Evolutionary conservation across 1,284 basidiomycete species (phyloP), one percentile per base, ranked within the genome.

Genomic region (Tremellales sp.): DNA sequence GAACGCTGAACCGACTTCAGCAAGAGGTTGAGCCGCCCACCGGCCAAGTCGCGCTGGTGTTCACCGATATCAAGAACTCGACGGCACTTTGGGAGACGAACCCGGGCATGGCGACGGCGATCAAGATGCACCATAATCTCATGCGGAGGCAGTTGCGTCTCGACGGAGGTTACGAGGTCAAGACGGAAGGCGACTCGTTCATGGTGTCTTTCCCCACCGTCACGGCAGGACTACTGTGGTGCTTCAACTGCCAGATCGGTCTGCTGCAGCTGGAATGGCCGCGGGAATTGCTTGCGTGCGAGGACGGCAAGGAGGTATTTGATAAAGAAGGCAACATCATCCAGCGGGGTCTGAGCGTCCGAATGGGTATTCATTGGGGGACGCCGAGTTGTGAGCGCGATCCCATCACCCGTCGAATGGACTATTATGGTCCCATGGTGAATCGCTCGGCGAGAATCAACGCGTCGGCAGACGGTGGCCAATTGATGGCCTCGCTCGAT

Each of bases 161-260:
- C 43, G 94, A 93, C 63, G 93, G 92, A 34, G 95, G 95, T 0
- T 99, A 97, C 72, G 93, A 98, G 74, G 94, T 97, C 63, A 99
- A 99, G 74, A 98, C 95, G 18, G 95, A 98, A 84, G 95, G 95
- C 29, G 95, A 98, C 65, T 85, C 94, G 0, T 98, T 98, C 77
- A 95, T 98, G 88, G 93, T 94, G 40, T 93, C 92, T 14, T 98
- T 99, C 79, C 87, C 87, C 8, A 87, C 83, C 4, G 83, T 92
- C 7, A 79, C 89, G 3, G 80, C 88, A 0, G 95, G 91, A 0
- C 71, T 98, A 31, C 82, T 92, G 76, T 98, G 91, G 89, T 87
- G 86, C 61, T 79, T 97, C 66, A 84, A 81, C 33, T 89, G 94
- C 31, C 95, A 98, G 72, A 75, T 85, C 34, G 82, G 87, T 58